Conservation (phyloP, 108 stramenopile species). For the Nitzschia palea region DNA sequence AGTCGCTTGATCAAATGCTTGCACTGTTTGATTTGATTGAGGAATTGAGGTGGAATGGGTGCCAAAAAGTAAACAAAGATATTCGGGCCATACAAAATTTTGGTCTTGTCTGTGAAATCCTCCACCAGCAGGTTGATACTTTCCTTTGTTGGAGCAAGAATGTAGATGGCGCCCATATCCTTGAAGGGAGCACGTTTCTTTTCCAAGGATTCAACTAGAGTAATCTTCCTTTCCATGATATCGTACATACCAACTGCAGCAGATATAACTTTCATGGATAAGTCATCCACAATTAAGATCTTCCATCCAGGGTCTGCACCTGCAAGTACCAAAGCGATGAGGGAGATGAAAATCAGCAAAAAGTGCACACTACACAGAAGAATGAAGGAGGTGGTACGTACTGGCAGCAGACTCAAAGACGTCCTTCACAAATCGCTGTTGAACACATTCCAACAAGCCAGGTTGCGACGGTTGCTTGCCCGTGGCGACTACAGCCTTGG, state of each 20-base stretch:
- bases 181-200: slow-evolving; percentile 93
- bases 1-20: slow-evolving; percentile 81
- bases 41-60: slow-evolving; percentile 57
- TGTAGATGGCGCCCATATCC: slow-evolving; percentile 92
- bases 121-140: slow-evolving; percentile 67
- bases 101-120: slow-evolving; percentile 63
- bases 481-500: background rate
- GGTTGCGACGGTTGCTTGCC: slow-evolving; percentile 18
- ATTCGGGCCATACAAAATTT: slow-evolving; percentile 75
- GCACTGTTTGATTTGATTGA: slow-evolving; percentile 82
- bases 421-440: slow-evolving; percentile 50
- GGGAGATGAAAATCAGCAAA: too few species aligned
- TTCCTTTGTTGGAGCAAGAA: slow-evolving; percentile 77
- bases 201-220: slow-evolving; percentile 83
- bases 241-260: slow-evolving; percentile 91
- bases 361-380: too few species aligned
- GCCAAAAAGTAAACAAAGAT: slow-evolving; percentile 92
- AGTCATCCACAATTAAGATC: slow-evolving; percentile 81
- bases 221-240: slow-evolving; percentile 87
- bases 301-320: slow-evolving; percentile 46
- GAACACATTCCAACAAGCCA: slow-evolving; percentile 43
- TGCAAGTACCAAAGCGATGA: slow-evolving; percentile 2
- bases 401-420: slow-evolving; percentile 45
- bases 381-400: slow-evolving; percentile 40
- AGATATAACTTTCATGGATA: slow-evolving; percentile 77